Base-by-base conservation (phyloP, 2,329 filamentous ascomycete species). In the Phialemonium atrogriseum region DNA sequence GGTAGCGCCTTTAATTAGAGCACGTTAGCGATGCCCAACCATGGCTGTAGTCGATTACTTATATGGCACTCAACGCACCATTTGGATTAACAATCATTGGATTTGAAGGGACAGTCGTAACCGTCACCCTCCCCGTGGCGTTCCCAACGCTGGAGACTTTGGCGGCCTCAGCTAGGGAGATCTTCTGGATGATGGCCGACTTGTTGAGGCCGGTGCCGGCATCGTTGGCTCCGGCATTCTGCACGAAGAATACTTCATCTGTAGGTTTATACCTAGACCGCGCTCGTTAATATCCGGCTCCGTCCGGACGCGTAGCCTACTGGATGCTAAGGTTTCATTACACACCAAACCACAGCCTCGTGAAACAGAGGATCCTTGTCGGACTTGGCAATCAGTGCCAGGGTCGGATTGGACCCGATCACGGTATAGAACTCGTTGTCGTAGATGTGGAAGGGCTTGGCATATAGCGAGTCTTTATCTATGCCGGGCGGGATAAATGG, bases 321-420 rank as follows among this genome's bases (percentile, higher is more conserved):
- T n/a, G n/a, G n/a, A n/a, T n/a, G n/a, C n/a, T n/a, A n/a, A n/a
- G n/a, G n/a, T n/a, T n/a, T n/a, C n/a, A n/a, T n/a, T n/a, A n/a
- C n/a, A n/a, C n/a, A 64, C 66, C 67, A 75, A 0, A 70, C 59
- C 8, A 70, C 65, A 6, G 70, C 70, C 41, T 76, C 71, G 33
- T 75, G 71, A 26, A 70, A 75, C 5, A 70, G 42, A 0, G 66
- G 66, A 27, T 70, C 56, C 0, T 47, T 50, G 0, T 53, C 58
- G 0, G 62, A 56, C 5, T 59, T 52, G 2, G 64, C 66, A 7
- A 72, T 58, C 10, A 70, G 49, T 1, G 69, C 69, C 38, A 73
- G 45, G 0, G 64, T 63, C 0, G 70, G 68, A 23, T 64, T 52
- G 0, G 45, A 20, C 5, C 70, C 70, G 13, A 75, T 59, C 7